Base-by-base conservation (phyloP, 352 stramenopile genomes). In the Globisporangium uncinulatum region DNA sequence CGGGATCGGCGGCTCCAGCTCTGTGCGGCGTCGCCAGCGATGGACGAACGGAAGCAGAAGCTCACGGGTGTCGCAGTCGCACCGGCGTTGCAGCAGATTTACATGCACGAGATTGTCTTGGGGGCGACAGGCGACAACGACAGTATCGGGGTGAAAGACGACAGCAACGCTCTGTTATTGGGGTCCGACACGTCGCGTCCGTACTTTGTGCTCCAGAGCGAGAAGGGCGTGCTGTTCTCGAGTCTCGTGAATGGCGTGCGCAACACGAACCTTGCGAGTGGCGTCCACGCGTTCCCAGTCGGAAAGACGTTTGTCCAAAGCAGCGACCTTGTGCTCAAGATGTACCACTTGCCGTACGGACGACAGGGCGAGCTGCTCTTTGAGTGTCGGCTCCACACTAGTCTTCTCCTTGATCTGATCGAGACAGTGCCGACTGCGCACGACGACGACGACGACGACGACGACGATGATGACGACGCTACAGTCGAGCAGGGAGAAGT, bases 341-440 rank as follows among this genome's bases (percentile, higher is more conserved):
- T 95, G 83, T 95, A 95, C 55, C 81, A 95, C 56, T 68, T 95
- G 56, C 86, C 86, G n/a, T 92, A 91, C 45, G 85, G 83, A 15
- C 74, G 80, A 43, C 82, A 92, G 56, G 86, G 86, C 7, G 79
- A 95, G 50, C 49, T 94, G n/a, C 71, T 95, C 34, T 76, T 95
- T 41, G 86, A 95, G 47, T 76, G 63, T 19, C 76, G 86, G 31
- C 54, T 95, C 8, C 82, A 93, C 34, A 70, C 77, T 5, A 89
- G 75, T 32, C 70, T 95, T 19, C 62, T 95, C 5, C 62, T 95
- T 32, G 80, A 94, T n/a, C 37, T 52, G 31, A 52, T 76, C n/a
- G 66, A 71, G 63, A 31, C 21, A 15, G 9, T 21, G 13, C 14
- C 43, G 6, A 50, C 20, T 13, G 31, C 19, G n/a, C 17, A 51